These are phyloP conservation scores for Colletotrichum navitas DNA, from an alignment of 2,329 filamentous ascomycete genomes.

Conservation along the genomic window DNA sequence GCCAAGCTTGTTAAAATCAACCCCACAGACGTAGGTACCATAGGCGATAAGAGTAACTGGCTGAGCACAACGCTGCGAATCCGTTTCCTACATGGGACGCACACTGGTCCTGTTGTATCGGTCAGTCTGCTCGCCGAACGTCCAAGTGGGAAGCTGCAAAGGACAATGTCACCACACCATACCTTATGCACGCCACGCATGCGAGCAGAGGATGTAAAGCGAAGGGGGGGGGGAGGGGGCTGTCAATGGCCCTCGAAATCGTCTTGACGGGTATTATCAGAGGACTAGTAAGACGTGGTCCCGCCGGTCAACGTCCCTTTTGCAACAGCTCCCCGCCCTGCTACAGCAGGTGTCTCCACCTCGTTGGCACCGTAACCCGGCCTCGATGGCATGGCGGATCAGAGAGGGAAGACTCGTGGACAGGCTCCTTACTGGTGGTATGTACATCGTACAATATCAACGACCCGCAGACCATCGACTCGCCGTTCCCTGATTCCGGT, in stretches of 20 bases:
- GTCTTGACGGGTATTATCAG: slow-evolving; percentile 23
- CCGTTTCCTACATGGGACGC: slow-evolving; percentile 29
- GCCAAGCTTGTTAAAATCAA: slow-evolving; percentile 23
- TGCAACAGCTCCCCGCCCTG: slow-evolving; percentile 33
- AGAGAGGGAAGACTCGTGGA: slow-evolving; percentile 11
- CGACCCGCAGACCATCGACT: slow-evolving; percentile 1
- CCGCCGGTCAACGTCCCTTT: slow-evolving; percentile 1
- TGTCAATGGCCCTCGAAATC: neutral
- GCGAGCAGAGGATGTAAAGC: slow-evolving; percentile 18
- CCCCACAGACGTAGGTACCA: slow-evolving; percentile 17
- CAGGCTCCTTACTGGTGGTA: slow-evolving; percentile 3
- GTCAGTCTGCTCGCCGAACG: slow-evolving; percentile 14
- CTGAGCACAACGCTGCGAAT: slow-evolving; percentile 13
- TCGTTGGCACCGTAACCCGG: slow-evolving; percentile 25
- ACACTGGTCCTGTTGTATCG: slow-evolving; percentile 9
- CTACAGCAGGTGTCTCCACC: slow-evolving; percentile 29
- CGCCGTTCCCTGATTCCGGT: slow-evolving; percentile 6
- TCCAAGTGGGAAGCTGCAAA: slow-evolving; percentile 12
- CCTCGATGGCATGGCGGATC: slow-evolving; percentile 16
- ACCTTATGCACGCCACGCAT: slow-evolving; percentile 7
- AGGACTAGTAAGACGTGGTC: slow-evolving; percentile 6
- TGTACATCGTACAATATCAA: neutral
- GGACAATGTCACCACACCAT: slow-evolving; percentile 32
- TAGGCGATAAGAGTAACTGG: slow-evolving; percentile 15
- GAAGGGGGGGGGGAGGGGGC: neutral